Conservation (phyloP, 1,284 basidiomycete genomes). For the Pterula multifida region DNA sequence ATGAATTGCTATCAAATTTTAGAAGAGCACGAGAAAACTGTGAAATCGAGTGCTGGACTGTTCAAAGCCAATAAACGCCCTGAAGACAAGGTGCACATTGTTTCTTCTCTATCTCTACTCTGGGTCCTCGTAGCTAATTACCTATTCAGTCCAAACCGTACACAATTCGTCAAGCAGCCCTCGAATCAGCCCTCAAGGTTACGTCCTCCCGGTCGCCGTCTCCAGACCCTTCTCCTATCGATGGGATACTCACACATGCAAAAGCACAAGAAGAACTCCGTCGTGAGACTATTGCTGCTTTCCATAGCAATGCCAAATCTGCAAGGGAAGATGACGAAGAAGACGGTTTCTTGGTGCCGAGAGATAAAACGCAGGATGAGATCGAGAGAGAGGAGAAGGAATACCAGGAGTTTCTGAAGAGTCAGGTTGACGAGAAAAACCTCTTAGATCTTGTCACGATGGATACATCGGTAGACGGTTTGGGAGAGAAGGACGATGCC, state of each 20-base stretch:
- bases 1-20: slow-evolving; percentile 4
- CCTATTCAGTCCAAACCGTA: slow-evolving; percentile 40
- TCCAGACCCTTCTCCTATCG: slow-evolving; percentile 7
- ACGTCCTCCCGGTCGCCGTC: slow-evolving; percentile 41
- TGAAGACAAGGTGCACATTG: slow-evolving; percentile 41
- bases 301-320: slow-evolving; percentile 25
- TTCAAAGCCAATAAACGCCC: slow-evolving; percentile 12
- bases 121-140: neutral
- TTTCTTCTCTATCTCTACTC: neutral
- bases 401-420: slow-evolving; percentile 70
- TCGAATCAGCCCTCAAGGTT: slow-evolving; percentile 40
- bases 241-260: slow-evolving; percentile 50
- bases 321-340: slow-evolving; percentile 36
- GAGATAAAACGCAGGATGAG: slow-evolving; percentile 72
- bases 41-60: slow-evolving; percentile 14
- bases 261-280: slow-evolving; percentile 73
- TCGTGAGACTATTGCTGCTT: slow-evolving; percentile 77
- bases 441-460: slow-evolving; percentile 37
- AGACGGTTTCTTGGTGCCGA: slow-evolving; percentile 56
- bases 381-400: slow-evolving; percentile 65
- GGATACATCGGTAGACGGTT: slow-evolving; percentile 18
- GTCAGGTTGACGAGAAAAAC: slow-evolving; percentile 75
- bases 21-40: slow-evolving; percentile 58
- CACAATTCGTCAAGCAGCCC: slow-evolving; percentile 46
- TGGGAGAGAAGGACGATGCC: slow-evolving; percentile 13